A percentile compares a stretch with the other conserved stretches of the same genome.
phyloP scores from a whole-genome alignment of 208 protist species.

The Leishmania major region DNA sequence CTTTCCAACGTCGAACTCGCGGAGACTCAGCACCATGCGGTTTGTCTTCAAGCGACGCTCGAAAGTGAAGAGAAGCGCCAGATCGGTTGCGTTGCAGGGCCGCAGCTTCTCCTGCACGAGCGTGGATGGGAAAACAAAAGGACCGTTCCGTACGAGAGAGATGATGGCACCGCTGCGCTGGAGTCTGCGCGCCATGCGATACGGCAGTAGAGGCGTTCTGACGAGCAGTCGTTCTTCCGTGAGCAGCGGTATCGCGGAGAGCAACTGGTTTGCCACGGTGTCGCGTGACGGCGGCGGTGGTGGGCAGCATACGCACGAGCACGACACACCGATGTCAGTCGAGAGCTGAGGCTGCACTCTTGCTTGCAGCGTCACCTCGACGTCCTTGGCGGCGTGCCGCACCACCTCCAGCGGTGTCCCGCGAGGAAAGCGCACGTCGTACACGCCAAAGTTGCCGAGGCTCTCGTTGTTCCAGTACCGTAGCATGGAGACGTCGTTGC shows the following conservation, averaged over 20 bases:
- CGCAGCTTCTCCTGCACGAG: constrained; percentile 45
- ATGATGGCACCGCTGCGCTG: constrained; percentile 54
- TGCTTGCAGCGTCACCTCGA: constrained; percentile 34
- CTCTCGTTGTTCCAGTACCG: constrained; percentile 92
- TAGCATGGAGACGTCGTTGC: constrained; percentile 85
- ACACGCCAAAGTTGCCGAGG: constrained; percentile 85
- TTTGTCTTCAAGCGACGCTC: constrained; percentile 84
- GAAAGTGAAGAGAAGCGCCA: constrained; percentile 86
- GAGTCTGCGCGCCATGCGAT: constrained; percentile 57
- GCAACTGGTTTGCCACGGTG: constrained; percentile 20
- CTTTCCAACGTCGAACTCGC: constrained; percentile 56
- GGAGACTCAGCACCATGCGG: constrained; percentile 77
- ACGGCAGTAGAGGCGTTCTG: constrained; percentile 77
- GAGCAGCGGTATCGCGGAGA: constrained; percentile 19
- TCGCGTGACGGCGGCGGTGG: constrained; percentile 15
- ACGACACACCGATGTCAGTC: constrained; percentile 50
- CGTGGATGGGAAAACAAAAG: constrained; percentile 56
- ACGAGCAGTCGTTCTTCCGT: constrained; percentile 56
- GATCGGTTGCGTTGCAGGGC: constrained; percentile 53
- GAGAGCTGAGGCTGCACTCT: constrained; percentile 45
- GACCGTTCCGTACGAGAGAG: constrained; percentile 68
- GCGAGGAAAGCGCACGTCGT: constrained; percentile 76
- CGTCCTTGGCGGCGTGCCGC: constrained; percentile 27
- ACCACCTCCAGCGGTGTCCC: constrained; percentile 67
- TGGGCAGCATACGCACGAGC: constrained; percentile 40